Evolutionary conservation across 2,329 filamentous ascomycete species (phyloP).

Genomic region (Hymenoscyphus albidus): DNA sequence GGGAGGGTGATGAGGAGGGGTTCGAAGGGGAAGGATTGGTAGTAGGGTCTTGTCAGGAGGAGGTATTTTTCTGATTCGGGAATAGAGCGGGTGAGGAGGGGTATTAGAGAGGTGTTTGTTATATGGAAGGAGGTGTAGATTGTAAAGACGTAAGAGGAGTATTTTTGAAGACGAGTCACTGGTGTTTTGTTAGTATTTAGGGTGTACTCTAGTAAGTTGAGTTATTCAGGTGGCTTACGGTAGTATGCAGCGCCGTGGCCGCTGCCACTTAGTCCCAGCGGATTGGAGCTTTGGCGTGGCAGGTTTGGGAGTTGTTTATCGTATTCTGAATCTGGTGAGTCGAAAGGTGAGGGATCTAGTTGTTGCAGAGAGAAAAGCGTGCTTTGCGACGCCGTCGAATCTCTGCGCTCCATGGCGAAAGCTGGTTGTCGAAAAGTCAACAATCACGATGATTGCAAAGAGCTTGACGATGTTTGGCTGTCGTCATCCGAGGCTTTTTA

Average conservation of each 20-base stretch:
- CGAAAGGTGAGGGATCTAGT: constrained; percentile 79
- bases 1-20: constrained; percentile 75
- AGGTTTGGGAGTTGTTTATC: constrained; percentile 38
- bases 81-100: constrained; percentile 68
- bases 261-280: constrained; percentile 55
- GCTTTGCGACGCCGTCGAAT: constrained; percentile 46
- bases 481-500: background rate
- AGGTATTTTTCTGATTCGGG: constrained; percentile 77
- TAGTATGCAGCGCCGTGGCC: constrained; percentile 73
- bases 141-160: constrained; percentile 81
- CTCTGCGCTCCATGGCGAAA: constrained; percentile 35
- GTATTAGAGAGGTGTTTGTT: constrained; percentile 77
- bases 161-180: constrained; percentile 78
- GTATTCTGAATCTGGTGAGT: constrained; percentile 50
- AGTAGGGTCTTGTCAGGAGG: constrained; percentile 85
- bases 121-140: constrained; percentile 75
- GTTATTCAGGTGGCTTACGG: constrained; percentile 43
- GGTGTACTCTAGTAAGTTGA: constrained; percentile 30
- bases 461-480: constrained; percentile 2
- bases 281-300: constrained; percentile 35
- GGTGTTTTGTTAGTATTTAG: constrained; percentile 7
- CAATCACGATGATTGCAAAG: background rate
- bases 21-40: constrained; percentile 79
- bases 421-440: background rate
- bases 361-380: constrained; percentile 66